Evolutionary conservation across 257 asterid genomes (phyloP), one percentile per base, ranked within the genome.

Genomic region (Solanum corneliomulleri): DNA sequence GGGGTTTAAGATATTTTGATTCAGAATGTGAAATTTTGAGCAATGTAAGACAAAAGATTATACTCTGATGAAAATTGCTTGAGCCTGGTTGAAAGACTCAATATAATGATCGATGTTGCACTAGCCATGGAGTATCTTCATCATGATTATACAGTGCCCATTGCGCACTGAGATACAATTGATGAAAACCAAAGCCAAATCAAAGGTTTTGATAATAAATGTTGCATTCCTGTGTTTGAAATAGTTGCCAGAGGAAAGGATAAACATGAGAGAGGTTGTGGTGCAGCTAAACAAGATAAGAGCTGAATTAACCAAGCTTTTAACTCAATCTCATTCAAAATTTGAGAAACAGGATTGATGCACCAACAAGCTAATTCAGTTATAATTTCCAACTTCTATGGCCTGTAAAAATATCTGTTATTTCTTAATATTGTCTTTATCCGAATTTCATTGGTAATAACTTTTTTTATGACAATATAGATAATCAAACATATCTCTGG

Each of bases 51-150:
- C 16, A 78, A 66, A 3, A 86, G 90, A 92, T 64, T 92, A 77
- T 52, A 92, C 81, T 89, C 89, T 3, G 29, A 78, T 47, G 41
- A 42, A 29, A 33, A 58, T 52, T 68, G 66, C 60, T 86, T 88
- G 91, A 86, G 72, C 85, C 86, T 90, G 11, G 78, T 56, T 15
- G 87, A 92, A 85, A 87, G 94, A 86, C 49, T 88, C 80, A 82
- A 89, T 85, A 86, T 92, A 69, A 23, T 88, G 90, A 82, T 42
- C 64, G 92, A 89, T 44, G 87, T 91, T 18, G 91, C 91, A 35
- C 44, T 42, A 49, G 93, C 93, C 52, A 83, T 91, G 90, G 92
- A 90, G 87, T 91, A 92, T 68, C 91, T 92, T 29, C 94, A 92
- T 82, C 91, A 90, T 77, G 93, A 89, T 33, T 90, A 44, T 76